phyloP scores from a whole-genome alignment of 2,329 filamentous ascomycete genomes.

The Clarireedia sp. region DNA sequence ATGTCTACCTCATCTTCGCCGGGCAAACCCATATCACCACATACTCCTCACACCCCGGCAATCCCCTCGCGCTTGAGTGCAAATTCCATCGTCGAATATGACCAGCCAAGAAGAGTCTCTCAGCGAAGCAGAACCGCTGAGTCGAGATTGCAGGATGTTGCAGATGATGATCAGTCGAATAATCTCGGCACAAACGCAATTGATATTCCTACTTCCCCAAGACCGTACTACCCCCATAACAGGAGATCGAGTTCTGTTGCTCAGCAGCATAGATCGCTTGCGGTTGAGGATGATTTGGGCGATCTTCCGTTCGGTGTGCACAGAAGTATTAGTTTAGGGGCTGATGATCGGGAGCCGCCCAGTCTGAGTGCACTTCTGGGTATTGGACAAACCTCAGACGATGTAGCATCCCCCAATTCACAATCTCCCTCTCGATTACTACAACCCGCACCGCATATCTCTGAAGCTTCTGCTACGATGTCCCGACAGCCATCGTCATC shows the following conservation, averaged over 20 bases:
- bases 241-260: conserved; percentile 64
- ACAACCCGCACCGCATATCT: conserved; percentile 27
- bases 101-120: conserved; percentile 25
- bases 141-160: conserved; percentile 19
- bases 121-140: conserved; percentile 19
- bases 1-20: conserved; percentile 83
- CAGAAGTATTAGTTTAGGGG: conserved; percentile 60
- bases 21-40: conserved; percentile 80
- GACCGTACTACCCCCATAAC: conserved; percentile 43
- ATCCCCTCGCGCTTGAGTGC: conserved; percentile 91
- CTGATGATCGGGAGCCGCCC: conserved; percentile 55
- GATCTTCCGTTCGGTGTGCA: conserved; percentile 54
- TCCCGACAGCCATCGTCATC: conserved; percentile 25
- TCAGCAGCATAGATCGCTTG: conserved; percentile 48
- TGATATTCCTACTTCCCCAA: conserved; percentile 65
- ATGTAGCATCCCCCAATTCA: conserved; percentile 27
- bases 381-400: conserved; percentile 34
- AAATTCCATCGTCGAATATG: conserved; percentile 72
- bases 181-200: conserved; percentile 56
- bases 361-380: conserved; percentile 57
- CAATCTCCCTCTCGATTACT: conserved; percentile 27
- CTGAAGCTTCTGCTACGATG: conserved; percentile 21
- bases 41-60: conserved; percentile 86
- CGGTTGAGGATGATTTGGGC: conserved; percentile 50
- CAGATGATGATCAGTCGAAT: conserved; percentile 29